Conservation (phyloP, 2,329 filamentous ascomycete genomes). For the Trichoderma aggressivum region DNA sequence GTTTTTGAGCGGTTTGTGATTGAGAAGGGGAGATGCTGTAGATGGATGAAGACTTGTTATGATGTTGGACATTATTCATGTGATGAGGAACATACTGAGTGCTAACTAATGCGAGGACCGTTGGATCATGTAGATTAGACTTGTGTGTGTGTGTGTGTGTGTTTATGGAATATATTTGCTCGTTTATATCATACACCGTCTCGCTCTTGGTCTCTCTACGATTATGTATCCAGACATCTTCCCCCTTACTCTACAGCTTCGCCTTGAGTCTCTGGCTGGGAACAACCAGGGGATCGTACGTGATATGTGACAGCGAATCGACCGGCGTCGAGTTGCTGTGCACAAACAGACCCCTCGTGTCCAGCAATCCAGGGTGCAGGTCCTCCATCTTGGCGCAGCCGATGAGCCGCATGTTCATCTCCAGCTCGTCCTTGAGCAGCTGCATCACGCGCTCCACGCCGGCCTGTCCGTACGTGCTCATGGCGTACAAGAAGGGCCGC, state of each 20-base stretch:
- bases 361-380: constrained; percentile 75
- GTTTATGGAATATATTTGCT: not conserved
- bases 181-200: constrained; percentile 3
- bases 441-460: constrained; percentile 93
- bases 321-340: constrained; percentile 49
- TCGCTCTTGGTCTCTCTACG: not conserved
- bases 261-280: constrained; percentile 51
- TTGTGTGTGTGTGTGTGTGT: not conserved
- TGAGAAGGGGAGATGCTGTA: not conserved
- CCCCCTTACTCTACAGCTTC: constrained; percentile 43
- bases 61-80: not conserved
- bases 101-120: not conserved
- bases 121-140: not conserved
- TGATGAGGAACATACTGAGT: not conserved
- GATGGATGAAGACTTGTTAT: not conserved
- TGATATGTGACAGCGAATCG: constrained; percentile 46
- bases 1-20: constrained; percentile 64
- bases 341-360: constrained; percentile 64
- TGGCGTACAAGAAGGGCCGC: constrained; percentile 90
- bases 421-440: constrained; percentile 91
- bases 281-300: constrained; percentile 53
- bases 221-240: not conserved
- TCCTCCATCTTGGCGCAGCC: constrained; percentile 73
- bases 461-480: constrained; percentile 83
- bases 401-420: constrained; percentile 97